Evolutionary conservation across 306 rosid species (phyloP).

Genomic region (Vigna radiata): DNA sequence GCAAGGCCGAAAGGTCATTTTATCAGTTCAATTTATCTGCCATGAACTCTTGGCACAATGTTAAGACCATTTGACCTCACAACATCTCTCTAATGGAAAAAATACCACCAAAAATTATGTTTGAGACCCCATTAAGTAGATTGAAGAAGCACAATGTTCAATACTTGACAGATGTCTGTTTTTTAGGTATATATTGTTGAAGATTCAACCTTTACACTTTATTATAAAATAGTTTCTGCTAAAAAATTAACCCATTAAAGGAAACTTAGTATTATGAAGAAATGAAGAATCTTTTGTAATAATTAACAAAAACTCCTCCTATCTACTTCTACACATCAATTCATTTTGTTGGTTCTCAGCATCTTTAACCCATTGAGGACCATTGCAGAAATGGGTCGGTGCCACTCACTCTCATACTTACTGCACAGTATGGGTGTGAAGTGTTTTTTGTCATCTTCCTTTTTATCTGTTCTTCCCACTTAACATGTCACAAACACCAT

Average conservation of each 20-base stretch:
- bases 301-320: too few species aligned
- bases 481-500: too few species aligned
- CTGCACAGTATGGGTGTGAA: too few species aligned
- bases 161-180: neutral
- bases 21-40: neutral
- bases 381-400: too few species aligned
- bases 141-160: neutral
- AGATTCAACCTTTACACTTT: too few species aligned
- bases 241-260: too few species aligned
- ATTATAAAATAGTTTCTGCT: neutral
- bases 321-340: neutral
- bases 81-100: constrained; percentile 23
- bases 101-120: neutral
- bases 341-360: neutral
- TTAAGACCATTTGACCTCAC: constrained; percentile 5
- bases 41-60: constrained; percentile 21
- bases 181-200: neutral
- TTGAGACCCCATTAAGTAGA: neutral
- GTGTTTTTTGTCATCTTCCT: too few species aligned
- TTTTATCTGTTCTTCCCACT: too few species aligned
- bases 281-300: too few species aligned
- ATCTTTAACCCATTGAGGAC: neutral
- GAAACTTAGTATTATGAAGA: too few species aligned
- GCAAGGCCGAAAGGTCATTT: neutral
- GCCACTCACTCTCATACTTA: too few species aligned